Conservation (phyloP, 169 alveolate genomes). For the Miamiensis avidus region DNA sequence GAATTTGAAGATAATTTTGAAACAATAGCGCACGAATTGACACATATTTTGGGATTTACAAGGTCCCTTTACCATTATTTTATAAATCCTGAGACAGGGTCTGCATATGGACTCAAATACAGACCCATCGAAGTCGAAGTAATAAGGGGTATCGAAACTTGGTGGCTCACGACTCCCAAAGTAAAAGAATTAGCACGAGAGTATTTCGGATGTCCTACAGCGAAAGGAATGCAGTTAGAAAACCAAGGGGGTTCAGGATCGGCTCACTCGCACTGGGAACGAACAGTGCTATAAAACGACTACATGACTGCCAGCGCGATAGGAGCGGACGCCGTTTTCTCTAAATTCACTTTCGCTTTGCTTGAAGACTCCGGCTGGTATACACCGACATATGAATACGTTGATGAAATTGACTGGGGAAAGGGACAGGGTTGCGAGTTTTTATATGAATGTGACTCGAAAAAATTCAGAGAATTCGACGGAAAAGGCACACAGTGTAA, state of each 20-base stretch:
- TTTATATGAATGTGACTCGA: too few relatives aligned
- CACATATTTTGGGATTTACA: constrained; percentile 10
- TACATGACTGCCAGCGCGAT: constrained; percentile 35
- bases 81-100: neutral
- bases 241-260: constrained; percentile 48
- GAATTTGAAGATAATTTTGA: constrained; percentile 10
- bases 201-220: constrained; percentile 35
- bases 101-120: neutral
- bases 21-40: constrained; percentile 5
- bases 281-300: constrained; percentile 32
- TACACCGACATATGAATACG: too few relatives aligned
- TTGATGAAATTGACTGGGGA: too few relatives aligned
- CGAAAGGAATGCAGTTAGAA: constrained; percentile 43
- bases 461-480: too few relatives aligned
- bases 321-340: constrained; percentile 14
- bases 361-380: too few relatives aligned
- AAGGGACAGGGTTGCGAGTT: too few relatives aligned
- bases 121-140: neutral
- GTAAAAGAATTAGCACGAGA: constrained; percentile 36
- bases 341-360: constrained; percentile 32
- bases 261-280: constrained; percentile 51
- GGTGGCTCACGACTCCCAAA: constrained; percentile 28
- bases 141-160: constrained; percentile 7
- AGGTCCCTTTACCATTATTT: neutral
- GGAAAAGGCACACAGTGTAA: too few relatives aligned